Conservation (phyloP, 2,329 filamentous ascomycete species). For the Tolypocladium tropicale region DNA sequence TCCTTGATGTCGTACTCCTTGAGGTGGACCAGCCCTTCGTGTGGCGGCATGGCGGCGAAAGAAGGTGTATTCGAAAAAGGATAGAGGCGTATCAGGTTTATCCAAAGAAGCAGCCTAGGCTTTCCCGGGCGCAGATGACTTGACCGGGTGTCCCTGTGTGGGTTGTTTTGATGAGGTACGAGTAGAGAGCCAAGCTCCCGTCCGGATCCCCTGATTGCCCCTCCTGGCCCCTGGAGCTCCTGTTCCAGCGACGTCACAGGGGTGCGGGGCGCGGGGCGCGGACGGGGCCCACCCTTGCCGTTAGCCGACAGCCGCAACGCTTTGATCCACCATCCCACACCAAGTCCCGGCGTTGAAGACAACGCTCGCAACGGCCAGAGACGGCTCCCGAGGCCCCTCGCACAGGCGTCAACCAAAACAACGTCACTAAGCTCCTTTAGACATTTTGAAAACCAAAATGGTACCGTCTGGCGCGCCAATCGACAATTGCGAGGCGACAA, state of each 20-base stretch:
- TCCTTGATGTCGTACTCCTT: conserved; percentile 59
- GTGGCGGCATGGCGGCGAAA: conserved; percentile 41
- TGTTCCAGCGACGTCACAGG: background rate
- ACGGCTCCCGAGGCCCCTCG: too few relatives aligned
- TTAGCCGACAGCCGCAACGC: background rate
- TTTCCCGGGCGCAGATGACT: background rate
- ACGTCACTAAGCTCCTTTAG: too few relatives aligned
- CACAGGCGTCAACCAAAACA: background rate
- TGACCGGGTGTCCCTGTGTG: background rate
- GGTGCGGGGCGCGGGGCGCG: background rate
- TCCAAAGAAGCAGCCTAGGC: too few relatives aligned
- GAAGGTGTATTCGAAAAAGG: too few relatives aligned
- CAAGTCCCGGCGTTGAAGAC: background rate
- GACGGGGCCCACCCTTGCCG: background rate
- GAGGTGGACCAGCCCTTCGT: conserved; percentile 49
- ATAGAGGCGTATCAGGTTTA: too few relatives aligned
- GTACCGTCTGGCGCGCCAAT: too few relatives aligned
- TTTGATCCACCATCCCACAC: background rate
- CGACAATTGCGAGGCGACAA: too few relatives aligned
- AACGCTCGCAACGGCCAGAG: too few relatives aligned
- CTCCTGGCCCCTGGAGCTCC: background rate
- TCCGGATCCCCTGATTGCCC: background rate
- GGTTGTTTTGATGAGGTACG: background rate
- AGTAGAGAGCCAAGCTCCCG: background rate
- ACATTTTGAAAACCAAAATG: too few relatives aligned